These are phyloP conservation scores for Colletotrichum graminicola DNA, from an alignment of 2,329 filamentous ascomycete genomes.

Conservation along the genomic window DNA sequence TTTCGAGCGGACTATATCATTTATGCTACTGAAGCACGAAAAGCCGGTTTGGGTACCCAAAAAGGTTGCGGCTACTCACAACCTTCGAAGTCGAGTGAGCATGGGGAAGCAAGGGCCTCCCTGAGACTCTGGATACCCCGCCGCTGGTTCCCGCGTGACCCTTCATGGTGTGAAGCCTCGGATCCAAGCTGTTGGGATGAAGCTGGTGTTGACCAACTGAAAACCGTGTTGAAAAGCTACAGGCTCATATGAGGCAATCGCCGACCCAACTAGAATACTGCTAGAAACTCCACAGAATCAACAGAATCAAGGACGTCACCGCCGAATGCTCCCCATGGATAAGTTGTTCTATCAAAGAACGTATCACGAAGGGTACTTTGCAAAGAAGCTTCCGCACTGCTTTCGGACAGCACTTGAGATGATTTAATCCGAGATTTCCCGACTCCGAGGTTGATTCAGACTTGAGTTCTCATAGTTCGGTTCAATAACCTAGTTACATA, in stretches of 20 bases:
- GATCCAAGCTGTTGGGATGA: background rate
- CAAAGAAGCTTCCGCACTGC: background rate
- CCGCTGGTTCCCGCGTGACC: background rate
- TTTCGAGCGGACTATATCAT: background rate
- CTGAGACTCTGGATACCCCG: too few relatives aligned
- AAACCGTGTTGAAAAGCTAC: background rate
- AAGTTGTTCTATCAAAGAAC: background rate
- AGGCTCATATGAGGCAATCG: background rate
- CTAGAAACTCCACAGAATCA: background rate
- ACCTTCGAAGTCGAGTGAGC: background rate
- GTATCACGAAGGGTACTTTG: background rate
- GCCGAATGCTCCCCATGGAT: background rate
- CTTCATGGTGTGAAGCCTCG: background rate
- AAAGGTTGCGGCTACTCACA: background rate
- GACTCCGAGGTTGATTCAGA: background rate
- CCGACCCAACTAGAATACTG: background rate
- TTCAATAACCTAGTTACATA: background rate
- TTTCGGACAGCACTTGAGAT: background rate
- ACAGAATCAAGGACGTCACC: background rate
- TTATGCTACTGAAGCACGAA: background rate
- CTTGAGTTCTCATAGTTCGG: background rate
- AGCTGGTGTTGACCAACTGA: background rate
- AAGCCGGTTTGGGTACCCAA: too few relatives aligned
- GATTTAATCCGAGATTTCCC: background rate
- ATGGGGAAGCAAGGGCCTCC: background rate